Evolutionary conservation across 2,329 filamentous ascomycete species (phyloP).

Genomic region (Cladosporium sp.): DNA sequence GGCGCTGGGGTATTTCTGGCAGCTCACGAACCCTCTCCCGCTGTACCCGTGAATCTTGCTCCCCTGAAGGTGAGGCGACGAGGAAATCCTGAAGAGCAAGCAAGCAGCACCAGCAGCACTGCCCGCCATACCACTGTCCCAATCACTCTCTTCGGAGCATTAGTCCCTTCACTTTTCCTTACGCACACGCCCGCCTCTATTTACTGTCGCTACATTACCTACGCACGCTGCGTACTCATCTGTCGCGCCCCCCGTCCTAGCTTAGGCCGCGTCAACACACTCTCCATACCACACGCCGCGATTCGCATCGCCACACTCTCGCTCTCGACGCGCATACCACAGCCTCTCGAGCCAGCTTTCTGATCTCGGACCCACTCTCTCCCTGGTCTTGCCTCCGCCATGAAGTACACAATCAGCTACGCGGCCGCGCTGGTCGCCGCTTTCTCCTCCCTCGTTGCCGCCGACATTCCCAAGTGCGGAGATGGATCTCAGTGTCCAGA

Average conservation of each 20-base stretch:
- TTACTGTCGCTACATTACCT: constrained; percentile 1
- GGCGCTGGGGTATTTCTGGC: neutral
- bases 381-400: constrained; percentile 16
- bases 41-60: neutral
- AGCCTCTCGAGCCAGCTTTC: neutral
- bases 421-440: constrained; percentile 37
- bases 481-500: constrained; percentile 35
- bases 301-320: constrained; percentile 2
- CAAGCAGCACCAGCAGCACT: neutral
- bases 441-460: constrained; percentile 32
- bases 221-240: neutral
- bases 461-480: constrained; percentile 33
- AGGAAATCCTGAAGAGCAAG: constrained; percentile 11
- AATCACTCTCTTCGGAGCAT: neutral
- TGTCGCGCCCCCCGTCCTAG: neutral
- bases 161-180: neutral
- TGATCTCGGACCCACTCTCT: neutral
- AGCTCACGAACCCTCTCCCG: neutral
- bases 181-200: neutral
- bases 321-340: neutral
- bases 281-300: neutral
- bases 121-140: neutral
- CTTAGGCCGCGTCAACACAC: constrained; percentile 12
- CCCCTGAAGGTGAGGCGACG: neutral
- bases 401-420: constrained; percentile 33